A percentile compares a stretch with the other conserved stretches of the same genome.
Evolutionary conservation across 2,329 filamentous ascomycete species (phyloP).

Genomic region (Cercospora zeae-maydis): DNA sequence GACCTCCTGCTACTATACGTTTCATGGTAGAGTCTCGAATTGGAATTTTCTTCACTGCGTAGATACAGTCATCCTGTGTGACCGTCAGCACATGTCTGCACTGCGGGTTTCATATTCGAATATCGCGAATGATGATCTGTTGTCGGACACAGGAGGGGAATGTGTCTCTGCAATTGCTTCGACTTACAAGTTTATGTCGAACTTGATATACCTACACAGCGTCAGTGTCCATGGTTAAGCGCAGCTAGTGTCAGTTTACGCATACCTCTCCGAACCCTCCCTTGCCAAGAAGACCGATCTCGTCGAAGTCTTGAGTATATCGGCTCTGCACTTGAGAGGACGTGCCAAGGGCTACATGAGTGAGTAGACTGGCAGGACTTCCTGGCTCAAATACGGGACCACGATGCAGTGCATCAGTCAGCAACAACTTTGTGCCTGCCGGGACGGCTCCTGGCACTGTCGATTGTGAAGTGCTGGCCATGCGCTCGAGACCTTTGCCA

Average conservation of each 20-base stretch:
- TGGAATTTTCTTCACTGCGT: conserved; percentile 64
- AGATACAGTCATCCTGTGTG: conserved; percentile 52
- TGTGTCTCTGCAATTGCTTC: neutral
- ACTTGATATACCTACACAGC: conserved; percentile 53
- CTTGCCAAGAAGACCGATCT: conserved; percentile 57
- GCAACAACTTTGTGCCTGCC: conserved; percentile 18
- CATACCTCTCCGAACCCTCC: conserved; percentile 60
- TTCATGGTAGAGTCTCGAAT: conserved; percentile 46
- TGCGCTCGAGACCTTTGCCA: conserved; percentile 39
- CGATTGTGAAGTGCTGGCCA: conserved; percentile 9
- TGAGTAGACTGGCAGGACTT: conserved; percentile 16
- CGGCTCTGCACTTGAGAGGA: conserved; percentile 38
- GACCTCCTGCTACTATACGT: conserved; percentile 50
- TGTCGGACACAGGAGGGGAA: no score
- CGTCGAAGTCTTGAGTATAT: conserved; percentile 51
- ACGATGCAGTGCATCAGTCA: conserved; percentile 18
- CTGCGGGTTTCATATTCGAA: no score
- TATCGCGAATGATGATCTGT: no score
- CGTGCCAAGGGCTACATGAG: conserved; percentile 18
- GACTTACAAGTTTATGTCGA: conserved; percentile 49
- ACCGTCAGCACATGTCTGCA: neutral
- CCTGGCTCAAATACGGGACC: conserved; percentile 4
- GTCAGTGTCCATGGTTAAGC: conserved; percentile 60
- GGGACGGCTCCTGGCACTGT: conserved; percentile 9
- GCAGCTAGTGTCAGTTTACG: conserved; percentile 57